Evolutionary conservation across 495 filamentous ascomycete genomes (phyloP).

Genomic region (Penicillium cataractarum): DNA sequence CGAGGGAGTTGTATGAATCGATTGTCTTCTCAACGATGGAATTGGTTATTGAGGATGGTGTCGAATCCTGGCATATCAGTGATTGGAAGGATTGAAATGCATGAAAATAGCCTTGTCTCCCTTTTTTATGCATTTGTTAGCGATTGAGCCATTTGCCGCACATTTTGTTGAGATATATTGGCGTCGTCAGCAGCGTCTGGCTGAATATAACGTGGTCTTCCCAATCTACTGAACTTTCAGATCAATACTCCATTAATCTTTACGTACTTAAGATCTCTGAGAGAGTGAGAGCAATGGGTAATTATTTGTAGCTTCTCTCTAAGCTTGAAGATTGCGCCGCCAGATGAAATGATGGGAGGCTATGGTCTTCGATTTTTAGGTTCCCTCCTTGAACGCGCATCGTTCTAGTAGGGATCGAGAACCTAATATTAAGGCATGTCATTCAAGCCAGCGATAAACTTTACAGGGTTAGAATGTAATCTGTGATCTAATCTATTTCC

Average conservation of each 20-base stretch:
- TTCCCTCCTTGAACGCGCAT: too few relatives aligned
- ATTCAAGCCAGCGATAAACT: background rate
- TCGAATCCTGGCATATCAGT: conserved; percentile 59
- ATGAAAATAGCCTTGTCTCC: background rate
- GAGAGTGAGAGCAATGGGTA: background rate
- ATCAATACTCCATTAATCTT: background rate
- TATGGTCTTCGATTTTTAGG: too few relatives aligned
- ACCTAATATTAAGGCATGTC: background rate
- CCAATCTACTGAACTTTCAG: background rate
- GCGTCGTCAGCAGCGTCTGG: background rate
- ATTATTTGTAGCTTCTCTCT: background rate
- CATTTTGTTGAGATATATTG: background rate
- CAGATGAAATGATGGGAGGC: background rate
- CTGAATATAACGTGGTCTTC: background rate
- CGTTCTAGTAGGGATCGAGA: background rate
- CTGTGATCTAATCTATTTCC: background rate
- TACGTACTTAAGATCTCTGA: background rate
- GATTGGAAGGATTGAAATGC: conserved; percentile 52
- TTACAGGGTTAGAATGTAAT: background rate
- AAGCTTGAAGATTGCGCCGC: background rate
- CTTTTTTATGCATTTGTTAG: background rate
- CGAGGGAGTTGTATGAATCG: conserved; percentile 48
- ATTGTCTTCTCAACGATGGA: conserved; percentile 64
- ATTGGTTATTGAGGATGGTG: conserved; percentile 60
- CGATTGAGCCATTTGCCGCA: background rate